Conservation (phyloP, 2,329 filamentous ascomycete species). For the Fusarium multiceps region DNA sequence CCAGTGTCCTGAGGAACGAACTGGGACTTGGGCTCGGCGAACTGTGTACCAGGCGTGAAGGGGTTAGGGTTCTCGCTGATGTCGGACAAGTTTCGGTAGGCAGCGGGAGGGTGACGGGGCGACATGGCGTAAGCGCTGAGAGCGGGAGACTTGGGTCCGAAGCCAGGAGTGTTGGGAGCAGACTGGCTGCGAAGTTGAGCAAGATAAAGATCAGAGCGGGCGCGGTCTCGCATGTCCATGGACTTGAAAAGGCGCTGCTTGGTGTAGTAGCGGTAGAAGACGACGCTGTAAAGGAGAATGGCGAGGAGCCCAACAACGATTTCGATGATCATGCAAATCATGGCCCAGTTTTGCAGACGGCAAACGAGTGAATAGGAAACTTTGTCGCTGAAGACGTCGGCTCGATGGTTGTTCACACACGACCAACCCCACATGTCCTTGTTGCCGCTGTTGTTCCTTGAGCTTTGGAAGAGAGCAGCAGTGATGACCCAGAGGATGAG, state of each 20-base stretch:
- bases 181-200: conserved; percentile 86
- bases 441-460: conserved; percentile 74
- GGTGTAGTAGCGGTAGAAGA: conserved; percentile 98
- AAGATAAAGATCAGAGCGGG: conserved; percentile 94
- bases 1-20: conserved; percentile 66
- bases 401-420: conserved; percentile 88
- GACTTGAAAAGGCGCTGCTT: conserved; percentile 96
- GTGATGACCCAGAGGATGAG: conserved; percentile 92
- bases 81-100: conserved; percentile 63
- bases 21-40: conserved; percentile 72
- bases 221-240: conserved; percentile 95
- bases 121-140: conserved; percentile 64
- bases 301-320: conserved; percentile 91
- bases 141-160: conserved; percentile 74
- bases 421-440: conserved; percentile 99
- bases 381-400: conserved; percentile 80
- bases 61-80: conserved; percentile 59
- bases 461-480: conserved; percentile 84
- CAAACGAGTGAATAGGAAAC: conserved; percentile 92
- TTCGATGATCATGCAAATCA: conserved; percentile 98
- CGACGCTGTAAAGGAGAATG: conserved; percentile 90
- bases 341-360: conserved; percentile 90
- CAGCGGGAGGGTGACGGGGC: conserved; percentile 69
- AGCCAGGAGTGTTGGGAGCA: conserved; percentile 93
- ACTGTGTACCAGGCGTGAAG: conserved; percentile 66